Evolutionary conservation across 352 stramenopile species (phyloP).

Genomic region (Phytophthora sp.): DNA sequence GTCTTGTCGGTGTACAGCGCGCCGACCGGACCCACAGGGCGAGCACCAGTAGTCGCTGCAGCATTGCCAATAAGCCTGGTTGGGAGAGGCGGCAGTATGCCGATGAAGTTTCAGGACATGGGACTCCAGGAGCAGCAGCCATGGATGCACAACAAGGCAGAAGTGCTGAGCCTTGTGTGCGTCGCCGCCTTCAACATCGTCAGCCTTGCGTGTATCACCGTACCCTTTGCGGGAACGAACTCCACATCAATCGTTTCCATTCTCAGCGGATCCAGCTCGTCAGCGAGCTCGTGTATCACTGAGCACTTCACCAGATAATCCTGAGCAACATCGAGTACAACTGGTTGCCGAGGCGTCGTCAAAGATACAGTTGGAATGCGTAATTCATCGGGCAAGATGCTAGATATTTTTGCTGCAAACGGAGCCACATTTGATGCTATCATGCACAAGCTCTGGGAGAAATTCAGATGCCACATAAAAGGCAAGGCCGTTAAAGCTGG

Average conservation of each 20-base stretch:
- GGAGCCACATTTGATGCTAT: too few relatives aligned
- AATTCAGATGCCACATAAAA: not conserved
- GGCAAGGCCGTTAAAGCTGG: not conserved
- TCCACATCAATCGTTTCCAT: not conserved
- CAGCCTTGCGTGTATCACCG: not conserved
- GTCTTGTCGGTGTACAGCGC: not conserved
- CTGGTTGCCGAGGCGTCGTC: not conserved
- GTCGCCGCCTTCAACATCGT: not conserved
- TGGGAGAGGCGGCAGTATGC: not conserved
- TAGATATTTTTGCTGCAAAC: too few relatives aligned
- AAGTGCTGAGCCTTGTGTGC: not conserved
- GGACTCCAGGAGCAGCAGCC: not conserved
- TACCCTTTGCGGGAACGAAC: slow-evolving; percentile 1
- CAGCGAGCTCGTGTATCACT: slow-evolving; percentile 3
- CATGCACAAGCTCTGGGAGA: slow-evolving; percentile 1
- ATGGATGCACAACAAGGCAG: not conserved
- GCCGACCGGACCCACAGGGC: too few relatives aligned
- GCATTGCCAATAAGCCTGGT: not conserved
- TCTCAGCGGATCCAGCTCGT: not conserved
- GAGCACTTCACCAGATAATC: not conserved
- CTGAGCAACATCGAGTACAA: slow-evolving; percentile 3
- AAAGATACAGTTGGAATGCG: not conserved
- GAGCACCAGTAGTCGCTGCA: not conserved
- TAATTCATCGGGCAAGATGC: not conserved
- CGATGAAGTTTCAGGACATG: not conserved